Evolutionary conservation across 2,329 filamentous ascomycete species (phyloP).

Genomic region (Podosphaera fusca): DNA sequence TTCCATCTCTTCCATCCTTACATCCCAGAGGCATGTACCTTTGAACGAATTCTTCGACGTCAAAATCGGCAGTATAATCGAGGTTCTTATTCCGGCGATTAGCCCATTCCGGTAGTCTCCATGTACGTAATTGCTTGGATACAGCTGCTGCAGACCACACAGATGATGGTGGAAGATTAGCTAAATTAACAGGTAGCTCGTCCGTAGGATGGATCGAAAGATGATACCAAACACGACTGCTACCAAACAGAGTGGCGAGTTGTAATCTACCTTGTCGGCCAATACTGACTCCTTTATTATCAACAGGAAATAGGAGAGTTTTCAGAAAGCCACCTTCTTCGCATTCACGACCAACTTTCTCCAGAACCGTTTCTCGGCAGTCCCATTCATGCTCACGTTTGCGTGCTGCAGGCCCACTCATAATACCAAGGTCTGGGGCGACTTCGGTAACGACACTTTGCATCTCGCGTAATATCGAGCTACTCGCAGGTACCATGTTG

Average conservation of each 20-base stretch:
- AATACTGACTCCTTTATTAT: conserved; percentile 56
- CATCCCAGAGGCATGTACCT: conserved; percentile 71
- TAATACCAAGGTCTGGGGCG: conserved; percentile 58
- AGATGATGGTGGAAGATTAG: conserved; percentile 50
- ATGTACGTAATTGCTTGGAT: conserved; percentile 76
- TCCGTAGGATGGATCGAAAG: conserved; percentile 81
- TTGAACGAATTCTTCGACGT: conserved; percentile 71
- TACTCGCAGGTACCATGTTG: conserved; percentile 47
- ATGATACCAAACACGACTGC: conserved; percentile 89
- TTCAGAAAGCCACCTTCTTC: conserved; percentile 67
- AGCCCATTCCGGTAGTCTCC: conserved; percentile 89
- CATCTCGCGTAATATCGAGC: conserved; percentile 73
- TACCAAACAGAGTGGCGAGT: conserved; percentile 47
- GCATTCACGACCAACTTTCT: conserved; percentile 64
- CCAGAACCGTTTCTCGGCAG: conserved; percentile 58
- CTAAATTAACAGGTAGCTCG: conserved; percentile 51
- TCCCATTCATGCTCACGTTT: conserved; percentile 63
- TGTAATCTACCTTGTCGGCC: conserved; percentile 62
- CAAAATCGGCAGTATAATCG: conserved; percentile 93
- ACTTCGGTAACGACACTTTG: conserved; percentile 55
- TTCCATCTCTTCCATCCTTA: conserved; percentile 70
- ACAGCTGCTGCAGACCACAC: conserved; percentile 86
- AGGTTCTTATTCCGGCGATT: conserved; percentile 77
- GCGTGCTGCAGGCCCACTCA: conserved; percentile 38
- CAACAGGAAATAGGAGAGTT: conserved; percentile 56